Base-by-base conservation (phyloP, 306 rosid genomes). In the Purshia tridentata region DNA sequence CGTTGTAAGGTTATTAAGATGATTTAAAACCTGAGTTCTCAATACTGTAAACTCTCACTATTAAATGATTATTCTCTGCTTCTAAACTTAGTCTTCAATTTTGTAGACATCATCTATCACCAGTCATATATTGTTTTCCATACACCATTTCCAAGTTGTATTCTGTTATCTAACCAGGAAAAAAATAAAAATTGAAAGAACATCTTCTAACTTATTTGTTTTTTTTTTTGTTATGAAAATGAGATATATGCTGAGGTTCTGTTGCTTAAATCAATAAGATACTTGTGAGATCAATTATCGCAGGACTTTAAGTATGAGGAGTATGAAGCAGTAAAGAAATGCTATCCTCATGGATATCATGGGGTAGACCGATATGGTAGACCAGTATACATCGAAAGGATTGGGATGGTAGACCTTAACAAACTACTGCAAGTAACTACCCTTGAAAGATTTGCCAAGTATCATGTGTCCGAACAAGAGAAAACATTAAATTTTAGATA, bases 391-490 rank as follows among this genome's bases (percentile, higher is more conserved):
- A 88, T 93, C 8, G 98, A 93, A 81, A 85, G 94, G 80, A 57
- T 82, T 41, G 98, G 97, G 67, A 73, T 86, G 91, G 79, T 89
- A 65, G 92, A 93, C 83, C 88, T 93, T 39, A 77, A 81, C 75
- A 83, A 70, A 72, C 81, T 93, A 45, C 74, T 85, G 57, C 87
- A 86, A 85, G 85, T 88, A 53, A 91, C 97, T 45, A 74, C 87
- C 23, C 73, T 88, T 18, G 96, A 93, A 58, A 89, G 97, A 78
- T 88, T 86, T 80, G 74, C 82, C 2, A 89, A 29, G 74, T 53
- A 88, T 73, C 98, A 93, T 56, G 97, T 93, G 4, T 80, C 84
- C 13, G 98, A 93, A 73, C 98, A 91, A 85, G 98, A 93, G 88
- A 89, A 86, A 76, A 88, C 98, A 66, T 70, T 86, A 13, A 73